Base-by-base conservation (phyloP, 208 protist genomes). In the Crithidia acanthocephali region DNA sequence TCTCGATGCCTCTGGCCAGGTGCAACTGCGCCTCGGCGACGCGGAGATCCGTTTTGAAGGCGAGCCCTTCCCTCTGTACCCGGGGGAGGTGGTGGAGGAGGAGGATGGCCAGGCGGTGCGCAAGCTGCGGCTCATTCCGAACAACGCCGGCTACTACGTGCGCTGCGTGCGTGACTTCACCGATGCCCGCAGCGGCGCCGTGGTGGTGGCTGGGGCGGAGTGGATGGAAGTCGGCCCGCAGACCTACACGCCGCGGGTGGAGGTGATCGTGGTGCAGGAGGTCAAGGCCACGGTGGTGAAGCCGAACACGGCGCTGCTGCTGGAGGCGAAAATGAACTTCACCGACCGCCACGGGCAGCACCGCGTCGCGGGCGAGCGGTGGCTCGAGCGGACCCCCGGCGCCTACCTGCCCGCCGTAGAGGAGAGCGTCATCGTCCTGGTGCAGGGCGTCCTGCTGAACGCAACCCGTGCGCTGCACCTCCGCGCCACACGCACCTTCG, bases 41-140 rank as follows among this genome's bases (percentile, higher is more conserved):
- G 59, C 85, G 58, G 96, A 99, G 75, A 93, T 99, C 37, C 91
- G 97, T 33, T 78, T 96, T 35, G 76, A 80, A 22, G 79, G 87
- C 30, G 90, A 98, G n/a, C 95, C 94, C 18, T 98, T 99, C 72
- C 92, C 96, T 15, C 81, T 98, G 16, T 91, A 97, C 64, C 97
- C 97, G 11, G 95, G 93, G 18, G 94, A 98, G 77, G 45, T 69
- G 18, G 60, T 97, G 20, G 71, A 80, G 50, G 40, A 58, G 25
- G 62, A 69, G 33, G 57, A 83, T 6, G 80, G 55, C 16, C 7
- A 85, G 35, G 76, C 65, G 51, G 66, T 94, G 10, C 72, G 83
- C 23, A 93, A 93, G 66, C 68, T 98, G 32, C 56, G 66, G 33
- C 79, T 97, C 16, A 93, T 98, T 35, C 52, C 83, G 28, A 56